These are phyloP conservation scores for Aspergillus calidoustus DNA, from an alignment of 2,329 filamentous ascomycete species.

Conservation along the genomic window DNA sequence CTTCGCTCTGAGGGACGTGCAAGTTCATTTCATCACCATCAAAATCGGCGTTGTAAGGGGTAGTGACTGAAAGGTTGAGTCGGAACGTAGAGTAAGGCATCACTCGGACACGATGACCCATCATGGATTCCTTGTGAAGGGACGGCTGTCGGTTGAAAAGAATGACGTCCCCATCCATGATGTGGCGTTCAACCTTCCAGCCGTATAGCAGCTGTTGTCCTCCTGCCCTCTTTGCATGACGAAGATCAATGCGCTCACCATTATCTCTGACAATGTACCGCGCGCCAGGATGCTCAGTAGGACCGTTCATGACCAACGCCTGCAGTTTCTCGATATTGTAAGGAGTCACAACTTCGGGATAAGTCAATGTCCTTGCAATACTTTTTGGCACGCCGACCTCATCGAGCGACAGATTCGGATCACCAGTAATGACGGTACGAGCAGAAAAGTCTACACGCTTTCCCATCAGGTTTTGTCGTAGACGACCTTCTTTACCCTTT, in stretches of 20 bases:
- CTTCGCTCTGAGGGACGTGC: conserved; percentile 97
- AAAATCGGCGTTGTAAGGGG: conserved; percentile 99
- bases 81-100: conserved; percentile 99
- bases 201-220: conserved; percentile 86
- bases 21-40: conserved; percentile 99
- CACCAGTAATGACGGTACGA: conserved; percentile 98
- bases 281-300: conserved; percentile 92
- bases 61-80: conserved; percentile 95
- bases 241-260: conserved; percentile 91
- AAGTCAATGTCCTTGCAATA: conserved; percentile 91
- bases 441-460: conserved; percentile 99
- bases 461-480: conserved; percentile 98
- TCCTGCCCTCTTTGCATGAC: conserved; percentile 86
- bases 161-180: conserved; percentile 95
- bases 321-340: conserved; percentile 97
- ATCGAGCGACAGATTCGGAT: conserved; percentile 93
- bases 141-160: conserved; percentile 99
- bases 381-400: conserved; percentile 96
- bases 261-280: conserved; percentile 95
- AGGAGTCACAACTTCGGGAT: conserved; percentile 94
- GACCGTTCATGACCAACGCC: conserved; percentile 86
- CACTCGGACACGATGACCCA: conserved; percentile 95
- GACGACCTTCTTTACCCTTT: conserved; percentile 98
- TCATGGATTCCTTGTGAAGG: conserved; percentile 99
- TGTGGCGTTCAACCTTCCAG: conserved; percentile 97